Conservation (phyloP, 169 alveolate species). For the Babesia caballi region DNA sequence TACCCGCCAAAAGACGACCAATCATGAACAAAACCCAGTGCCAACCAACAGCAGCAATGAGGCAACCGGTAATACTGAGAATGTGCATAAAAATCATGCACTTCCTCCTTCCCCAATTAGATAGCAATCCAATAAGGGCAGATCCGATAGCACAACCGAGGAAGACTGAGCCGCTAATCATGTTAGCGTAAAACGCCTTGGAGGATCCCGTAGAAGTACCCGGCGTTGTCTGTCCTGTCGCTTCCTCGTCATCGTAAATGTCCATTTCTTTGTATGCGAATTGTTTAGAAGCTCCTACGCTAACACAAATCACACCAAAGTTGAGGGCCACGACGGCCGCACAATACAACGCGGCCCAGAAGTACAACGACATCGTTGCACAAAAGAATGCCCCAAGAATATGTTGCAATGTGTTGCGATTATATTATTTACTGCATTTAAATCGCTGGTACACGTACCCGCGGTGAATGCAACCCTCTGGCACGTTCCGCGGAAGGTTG, state of each 20-base stretch:
- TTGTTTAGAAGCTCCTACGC: slow-evolving; percentile 63
- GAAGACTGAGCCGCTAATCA: slow-evolving; percentile 66
- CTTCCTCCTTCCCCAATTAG: slow-evolving; percentile 65
- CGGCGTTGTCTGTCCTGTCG: too few relatives aligned
- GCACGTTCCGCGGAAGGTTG: too few relatives aligned
- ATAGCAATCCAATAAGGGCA: slow-evolving; percentile 54
- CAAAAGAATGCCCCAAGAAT: background rate
- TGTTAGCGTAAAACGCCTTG: slow-evolving; percentile 63
- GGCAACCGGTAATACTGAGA: slow-evolving; percentile 56
- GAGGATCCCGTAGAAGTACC: too few relatives aligned
- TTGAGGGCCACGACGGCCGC: slow-evolving; percentile 71
- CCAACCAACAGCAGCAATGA: slow-evolving; percentile 50
- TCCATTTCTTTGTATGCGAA: slow-evolving; percentile 63
- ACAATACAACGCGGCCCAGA: slow-evolving; percentile 10
- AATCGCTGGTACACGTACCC: too few relatives aligned
- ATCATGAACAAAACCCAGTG: slow-evolving; percentile 62
- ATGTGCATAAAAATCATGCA: slow-evolving; percentile 51
- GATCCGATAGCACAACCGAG: slow-evolving; percentile 75
- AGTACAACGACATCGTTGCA: background rate
- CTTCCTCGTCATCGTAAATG: slow-evolving; percentile 63
- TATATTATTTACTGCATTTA: too few relatives aligned
- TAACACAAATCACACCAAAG: slow-evolving; percentile 67
- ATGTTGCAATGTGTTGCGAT: background rate
- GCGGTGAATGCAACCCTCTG: too few relatives aligned
- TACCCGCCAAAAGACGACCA: slow-evolving; percentile 77